Evolutionary conservation across 371 early-diverging fungal genomes (phyloP), one percentile per base, ranked within the genome.

Genomic region (Fennellomyces sp.): DNA sequence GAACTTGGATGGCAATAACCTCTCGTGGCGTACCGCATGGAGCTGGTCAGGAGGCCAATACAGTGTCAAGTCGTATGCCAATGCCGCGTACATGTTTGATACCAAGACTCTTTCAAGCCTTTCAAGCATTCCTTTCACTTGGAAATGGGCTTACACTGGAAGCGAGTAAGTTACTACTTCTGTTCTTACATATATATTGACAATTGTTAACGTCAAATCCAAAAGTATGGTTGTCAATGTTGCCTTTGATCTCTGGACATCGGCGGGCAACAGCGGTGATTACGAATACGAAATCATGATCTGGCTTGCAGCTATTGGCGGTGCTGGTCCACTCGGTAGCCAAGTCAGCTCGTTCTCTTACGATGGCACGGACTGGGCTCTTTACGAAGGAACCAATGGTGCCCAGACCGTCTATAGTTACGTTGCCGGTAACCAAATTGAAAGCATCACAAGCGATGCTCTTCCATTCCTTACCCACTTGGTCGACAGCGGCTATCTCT

Each of bases 281-380:
- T 54, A 56, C 30, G 57, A 60, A 26, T 39, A 49, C 12, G 66
- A 65, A 36, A 51, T 65, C 12, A 65, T 65, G 66, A 50, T 60
- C n/a, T 65, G 66, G 66, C 15, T 65, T 17, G 61, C 61, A 29
- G 61, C 61, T 12, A 25, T 65, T 11, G 66, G 66, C 30, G 66
- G 61, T 11, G 60, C 60, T 36, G 56, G 60, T 12, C 65, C 58
- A n/a, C 33, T 65, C 5, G 67, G 67, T n/a, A 38, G 23, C 21
- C 26, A 42, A 15, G 42, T 66, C 30, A 33, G 56, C 25, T 47
- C 61, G 4, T 51, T 61, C 25, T 26, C 28, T 10, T 39, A 30
- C 5, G 63, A 25, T 25, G 62, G 62, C 26, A 29, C 31, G 12
- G 62, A 41, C 12, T 61, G 62, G 58, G 48, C 42, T 0, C 29